Base-by-base conservation (phyloP, 169 alveolate genomes). In the Plasmodium berghei region DNA sequence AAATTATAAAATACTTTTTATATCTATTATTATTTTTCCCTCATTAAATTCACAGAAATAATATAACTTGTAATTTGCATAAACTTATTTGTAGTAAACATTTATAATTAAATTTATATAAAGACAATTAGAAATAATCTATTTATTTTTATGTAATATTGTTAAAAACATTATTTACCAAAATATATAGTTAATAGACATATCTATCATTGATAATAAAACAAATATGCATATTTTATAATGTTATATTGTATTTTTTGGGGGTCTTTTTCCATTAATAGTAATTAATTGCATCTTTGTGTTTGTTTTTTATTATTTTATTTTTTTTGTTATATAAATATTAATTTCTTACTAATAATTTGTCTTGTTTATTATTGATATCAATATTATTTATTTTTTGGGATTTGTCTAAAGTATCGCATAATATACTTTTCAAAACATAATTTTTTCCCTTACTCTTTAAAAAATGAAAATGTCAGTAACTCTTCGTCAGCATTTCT, bases 401-500 rank as follows among this genome's bases (percentile, higher is more conserved):
- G 58, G 40, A 24, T 40, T 80, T 52, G 67, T 54, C 67, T 61
- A 77, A 42, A 67, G 20, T 18, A 40, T 26, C 48, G 6, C 46
- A 40, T 22, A 20, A 18, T 67, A 14, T 45, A 46, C 34, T 34
- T n/a, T 49, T 26, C 34, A 49, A 77, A 62, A 75, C 28, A 75
- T 56, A 18, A 26, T 55, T 48, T 16, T 70, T 34, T 34, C 42
- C 42, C 42, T 34, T 34, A 34, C 42, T 24, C 14, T 66, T 14
- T 18, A 55, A 54, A 83, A 67, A 67, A 83, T 83, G 90, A 83
- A 83, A 72, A 83, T 83, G 90, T 83, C 90, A 66, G 90, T 83
- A 83, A 83, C 90, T 40, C 90, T 83, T 71, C 90, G 90, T 55
- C 90, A 83, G 56, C 90, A 83, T 67, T 83, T 83, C 46, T 83